A percentile compares a stretch with the other conserved stretches of the same genome.
phyloP scores from a whole-genome alignment of 108 stramenopile species.

The Poteriospumella lacustris region DNA sequence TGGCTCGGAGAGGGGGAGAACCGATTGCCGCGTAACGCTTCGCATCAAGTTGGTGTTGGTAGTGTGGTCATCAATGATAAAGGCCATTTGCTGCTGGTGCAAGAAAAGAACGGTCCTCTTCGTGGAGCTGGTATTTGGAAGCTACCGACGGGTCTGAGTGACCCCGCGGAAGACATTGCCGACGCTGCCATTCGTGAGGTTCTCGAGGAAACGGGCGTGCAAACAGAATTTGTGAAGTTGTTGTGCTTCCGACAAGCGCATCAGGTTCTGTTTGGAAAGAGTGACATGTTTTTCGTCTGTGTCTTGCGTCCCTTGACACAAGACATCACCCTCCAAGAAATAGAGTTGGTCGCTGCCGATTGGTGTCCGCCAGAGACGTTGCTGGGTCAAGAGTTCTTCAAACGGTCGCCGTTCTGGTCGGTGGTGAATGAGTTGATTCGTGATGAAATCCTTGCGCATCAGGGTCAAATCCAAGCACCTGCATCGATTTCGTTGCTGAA shows the following conservation, averaged over 20 bases:
- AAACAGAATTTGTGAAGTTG: slow-evolving; percentile 55
- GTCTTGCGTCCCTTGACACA: slow-evolving; percentile 26
- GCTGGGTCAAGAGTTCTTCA: background rate
- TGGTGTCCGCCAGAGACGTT: background rate
- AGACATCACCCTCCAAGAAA: background rate
- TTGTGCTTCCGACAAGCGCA: slow-evolving; percentile 69
- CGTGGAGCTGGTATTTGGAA: slow-evolving; percentile 60
- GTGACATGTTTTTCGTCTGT: slow-evolving; percentile 51
- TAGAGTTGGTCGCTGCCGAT: background rate
- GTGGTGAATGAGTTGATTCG: background rate
- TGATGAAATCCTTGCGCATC: background rate
- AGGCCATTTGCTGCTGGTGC: slow-evolving; percentile 40
- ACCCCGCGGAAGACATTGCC: slow-evolving; percentile 70
- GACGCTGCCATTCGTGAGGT: slow-evolving; percentile 72
- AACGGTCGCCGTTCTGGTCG: background rate
- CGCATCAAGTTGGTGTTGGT: slow-evolving; percentile 49
- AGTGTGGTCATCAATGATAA: slow-evolving; percentile 39
- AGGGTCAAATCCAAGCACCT: background rate
- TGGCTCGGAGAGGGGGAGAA: slow-evolving; percentile 45
- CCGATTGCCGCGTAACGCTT: slow-evolving; percentile 39
- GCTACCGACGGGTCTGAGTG: slow-evolving; percentile 71
- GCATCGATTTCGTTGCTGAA: background rate
- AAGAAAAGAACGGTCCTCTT: slow-evolving; percentile 39
- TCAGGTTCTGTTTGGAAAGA: slow-evolving; percentile 45
- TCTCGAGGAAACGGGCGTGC: slow-evolving; percentile 77